Evolutionary conservation across 345 rosid species (phyloP), one percentile per base, ranked within the genome.

Genomic region (Viola odorata): DNA sequence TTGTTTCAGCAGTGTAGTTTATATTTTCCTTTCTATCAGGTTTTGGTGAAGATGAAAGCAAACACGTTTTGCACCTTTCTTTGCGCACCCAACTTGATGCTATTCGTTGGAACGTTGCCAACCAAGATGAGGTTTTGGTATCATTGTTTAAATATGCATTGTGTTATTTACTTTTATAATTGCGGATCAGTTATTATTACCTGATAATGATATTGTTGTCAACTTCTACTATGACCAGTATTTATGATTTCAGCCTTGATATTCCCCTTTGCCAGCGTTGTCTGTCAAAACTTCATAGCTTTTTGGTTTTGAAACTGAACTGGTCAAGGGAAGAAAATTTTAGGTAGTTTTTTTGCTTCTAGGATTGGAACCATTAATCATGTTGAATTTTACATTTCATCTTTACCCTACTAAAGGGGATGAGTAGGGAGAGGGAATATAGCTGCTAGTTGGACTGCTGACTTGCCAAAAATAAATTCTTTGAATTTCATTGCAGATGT

Each of bases 101-200:
- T 55, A 91, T 86, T 64, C 75, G 85, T 51, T 94, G 99, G 97
- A 94, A 94, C 79, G 75, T 73, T 57, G 78, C 79, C 55, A 82
- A 88, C 77, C 96, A 88, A 79, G 81, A 94, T 61, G 97, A 90
- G 97, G 97, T 90, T 71, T 49, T 23, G 69, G 69, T 49, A 68
- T 41, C 38, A 58, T 69, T 51, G 39, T 32, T 68, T 45, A n/a
- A 23, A 23, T 23, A 23, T 23, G 32, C 32, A 23, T n/a, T 49
- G 23, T 12, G 15, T 12, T 12, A 12, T 49, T 13, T 5, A 6
- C 17, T 0, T 6, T 5, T 49, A 6, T 17, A 49, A 49, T 49
- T 49, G 13, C 52, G 3, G 15, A n/a, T 49, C 52, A 12, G 13
- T 49, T 49, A 23, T 23, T 23, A 23, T 23, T 23, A 23, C 32